These are phyloP conservation scores for Emmonsiellopsis sp. DNA, from an alignment of 2,329 filamentous ascomycete species.

Conservation along the genomic window DNA sequence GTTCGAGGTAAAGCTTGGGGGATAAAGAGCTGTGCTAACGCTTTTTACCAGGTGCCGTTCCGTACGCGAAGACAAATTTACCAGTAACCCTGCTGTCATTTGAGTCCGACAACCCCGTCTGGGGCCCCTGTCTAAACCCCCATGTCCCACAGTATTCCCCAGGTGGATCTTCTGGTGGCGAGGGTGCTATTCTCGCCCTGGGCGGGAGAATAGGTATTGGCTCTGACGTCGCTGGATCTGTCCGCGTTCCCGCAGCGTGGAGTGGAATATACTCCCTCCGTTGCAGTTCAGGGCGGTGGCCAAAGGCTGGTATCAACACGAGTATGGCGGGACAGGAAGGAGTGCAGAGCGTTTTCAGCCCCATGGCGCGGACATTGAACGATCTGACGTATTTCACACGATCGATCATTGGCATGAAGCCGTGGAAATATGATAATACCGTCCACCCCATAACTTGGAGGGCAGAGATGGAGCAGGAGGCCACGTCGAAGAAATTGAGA, in stretches of 20 bases:
- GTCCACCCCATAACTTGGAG: conserved; percentile 82
- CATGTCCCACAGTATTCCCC: conserved; percentile 78
- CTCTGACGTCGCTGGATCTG: conserved; percentile 82
- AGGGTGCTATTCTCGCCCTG: conserved; percentile 70
- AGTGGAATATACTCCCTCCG: conserved; percentile 78
- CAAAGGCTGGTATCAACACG: conserved; percentile 71
- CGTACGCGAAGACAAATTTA: conserved; percentile 86
- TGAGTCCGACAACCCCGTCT: conserved; percentile 69
- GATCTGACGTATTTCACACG: conserved; percentile 80
- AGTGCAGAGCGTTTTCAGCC: conserved; percentile 78
- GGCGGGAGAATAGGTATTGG: conserved; percentile 81
- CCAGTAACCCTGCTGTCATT: conserved; percentile 82
- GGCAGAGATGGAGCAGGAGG: conserved; percentile 49
- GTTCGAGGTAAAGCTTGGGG: background rate
- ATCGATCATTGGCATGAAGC: conserved; percentile 66
- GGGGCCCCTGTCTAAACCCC: conserved; percentile 74
- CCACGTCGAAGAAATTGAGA: conserved; percentile 53
- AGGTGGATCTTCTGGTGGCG: conserved; percentile 80
- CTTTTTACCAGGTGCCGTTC: conserved; percentile 55
- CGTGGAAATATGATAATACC: conserved; percentile 80
- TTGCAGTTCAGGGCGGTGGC: conserved; percentile 85
- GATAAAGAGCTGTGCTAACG: background rate
- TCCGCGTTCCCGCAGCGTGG: conserved; percentile 79
- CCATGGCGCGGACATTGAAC: conserved; percentile 77
- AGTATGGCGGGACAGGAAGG: conserved; percentile 92